Evolutionary conservation across 2,329 filamentous ascomycete species (phyloP), one percentile per base, ranked within the genome.

Genomic region (Neopestalotiopsis clavispora): DNA sequence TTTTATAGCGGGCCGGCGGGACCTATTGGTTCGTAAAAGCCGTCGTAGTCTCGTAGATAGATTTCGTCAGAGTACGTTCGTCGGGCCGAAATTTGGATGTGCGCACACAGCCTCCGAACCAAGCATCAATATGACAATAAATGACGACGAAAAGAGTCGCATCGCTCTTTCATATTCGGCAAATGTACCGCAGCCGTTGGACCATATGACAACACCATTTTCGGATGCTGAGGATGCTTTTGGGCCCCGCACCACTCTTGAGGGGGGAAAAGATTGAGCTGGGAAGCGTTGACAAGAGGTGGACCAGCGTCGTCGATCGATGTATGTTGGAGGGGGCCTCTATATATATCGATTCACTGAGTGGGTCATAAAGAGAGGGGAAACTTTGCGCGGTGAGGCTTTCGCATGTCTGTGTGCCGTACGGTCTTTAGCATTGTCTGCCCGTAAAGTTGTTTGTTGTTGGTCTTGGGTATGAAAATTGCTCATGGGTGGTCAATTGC

Each of bases 1-100:
- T 52, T 52, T 52, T n/a, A 52, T 52, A 52, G 45, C 45, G 45
- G 45, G 45, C 45, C 45, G 45, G 45, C 45, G 45, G 45, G 45
- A 52, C 45, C 34, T 38, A 38, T 52, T 52, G 45, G 45, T 52
- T 52, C 45, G 45, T 52, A 52, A 52, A 28, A 52, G 45, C 45
- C 45, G 45, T 59, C 57, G 57, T 34, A 34, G 57, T 17, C 14
- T 59, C 57, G 57, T 34, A 34, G 57, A 59, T 59, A 59, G 23
- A 12, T 59, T 34, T 30, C 23, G 57, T 28, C 30, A 59, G 30
- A 30, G 23, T 28, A 30, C 28, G 57, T 59, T 34, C 23, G 30
- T 62, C 59, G 59, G 59, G 30, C 59, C 59, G 59, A 62, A 40
- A 62, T 62, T 62, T 62, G 13, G 59, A 62, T 62, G 32, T 34